Percentiles rank a stretch among this genome's conserved stretches.
Evolutionary conservation across 1,139 yeast species (phyloP).

Genomic region (Pichia sp.): DNA sequence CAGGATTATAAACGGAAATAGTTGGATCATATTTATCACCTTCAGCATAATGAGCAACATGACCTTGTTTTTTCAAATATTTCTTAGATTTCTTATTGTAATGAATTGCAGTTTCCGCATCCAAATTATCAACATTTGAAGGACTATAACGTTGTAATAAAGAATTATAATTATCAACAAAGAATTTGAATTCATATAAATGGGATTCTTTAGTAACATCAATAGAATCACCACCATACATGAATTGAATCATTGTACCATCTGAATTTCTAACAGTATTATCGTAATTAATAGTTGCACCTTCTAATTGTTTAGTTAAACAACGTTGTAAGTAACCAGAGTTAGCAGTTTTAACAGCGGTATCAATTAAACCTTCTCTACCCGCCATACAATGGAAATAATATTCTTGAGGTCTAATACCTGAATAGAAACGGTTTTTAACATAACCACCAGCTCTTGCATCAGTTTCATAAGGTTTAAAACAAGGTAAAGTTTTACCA

Average conservation of each 20-base stretch:
- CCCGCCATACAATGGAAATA: slow-evolving; percentile 99
- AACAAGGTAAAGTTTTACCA: slow-evolving; percentile 95
- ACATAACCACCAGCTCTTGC: slow-evolving; percentile 99
- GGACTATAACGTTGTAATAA: slow-evolving; percentile 85
- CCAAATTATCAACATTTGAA: slow-evolving; percentile 67
- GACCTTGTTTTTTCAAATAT: slow-evolving; percentile 59
- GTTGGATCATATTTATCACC: slow-evolving; percentile 78
- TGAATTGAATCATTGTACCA: slow-evolving; percentile 87
- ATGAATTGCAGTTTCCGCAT: slow-evolving; percentile 71
- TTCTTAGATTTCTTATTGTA: slow-evolving; percentile 82
- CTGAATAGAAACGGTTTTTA: slow-evolving; percentile 95
- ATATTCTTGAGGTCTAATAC: slow-evolving; percentile 98
- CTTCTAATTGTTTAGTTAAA: slow-evolving; percentile 95
- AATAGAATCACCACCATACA: slow-evolving; percentile 96
- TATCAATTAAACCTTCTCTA: slow-evolving; percentile 98
- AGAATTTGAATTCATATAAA: slow-evolving; percentile 89
- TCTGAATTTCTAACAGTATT: slow-evolving; percentile 95
- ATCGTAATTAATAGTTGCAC: slow-evolving; percentile 91
- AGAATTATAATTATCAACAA: slow-evolving; percentile 85
- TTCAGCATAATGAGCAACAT: slow-evolving; percentile 59
- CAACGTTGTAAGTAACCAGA: slow-evolving; percentile 99
- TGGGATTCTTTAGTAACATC: slow-evolving; percentile 95
- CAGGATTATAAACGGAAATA: slow-evolving; percentile 76
- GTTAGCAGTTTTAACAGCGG: slow-evolving; percentile 97
- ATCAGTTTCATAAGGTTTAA: slow-evolving; percentile 93